Conservation (phyloP, 352 stramenopile species). For the Pythium periplocum region DNA sequence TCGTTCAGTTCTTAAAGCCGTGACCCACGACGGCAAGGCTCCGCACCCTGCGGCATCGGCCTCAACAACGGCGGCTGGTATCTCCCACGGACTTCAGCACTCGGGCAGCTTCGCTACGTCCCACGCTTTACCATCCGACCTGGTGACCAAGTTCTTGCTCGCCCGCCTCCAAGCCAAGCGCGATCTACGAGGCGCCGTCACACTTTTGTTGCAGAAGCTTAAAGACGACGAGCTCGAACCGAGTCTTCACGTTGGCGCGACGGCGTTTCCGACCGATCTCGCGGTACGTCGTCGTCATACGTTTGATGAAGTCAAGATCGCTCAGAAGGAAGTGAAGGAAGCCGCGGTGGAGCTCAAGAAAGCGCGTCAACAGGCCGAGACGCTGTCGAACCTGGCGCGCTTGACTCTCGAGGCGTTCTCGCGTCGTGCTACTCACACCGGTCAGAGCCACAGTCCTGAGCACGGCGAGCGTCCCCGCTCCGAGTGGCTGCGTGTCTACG, state of each 20-base stretch:
- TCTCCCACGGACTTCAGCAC: too few relatives aligned
- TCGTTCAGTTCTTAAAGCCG: conserved; percentile 35
- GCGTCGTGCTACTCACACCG: conserved; percentile 12
- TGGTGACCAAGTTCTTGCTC: conserved; percentile 67
- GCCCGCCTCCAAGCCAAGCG: conserved; percentile 59
- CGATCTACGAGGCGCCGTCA: conserved; percentile 32
- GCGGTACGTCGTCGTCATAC: conserved; percentile 66
- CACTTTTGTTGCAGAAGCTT: conserved; percentile 64
- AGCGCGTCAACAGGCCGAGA: conserved; percentile 63
- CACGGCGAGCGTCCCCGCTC: conserved; percentile 4
- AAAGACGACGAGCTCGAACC: conserved; percentile 63
- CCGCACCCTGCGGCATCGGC: not conserved
- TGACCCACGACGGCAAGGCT: conserved; percentile 19
- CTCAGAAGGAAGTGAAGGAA: conserved; percentile 63
- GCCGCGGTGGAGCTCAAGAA: conserved; percentile 71
- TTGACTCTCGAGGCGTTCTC: conserved; percentile 63
- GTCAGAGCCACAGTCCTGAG: not conserved
- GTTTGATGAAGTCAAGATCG: conserved; percentile 72
- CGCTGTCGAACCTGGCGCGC: conserved; percentile 65
- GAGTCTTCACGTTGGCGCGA: not conserved
- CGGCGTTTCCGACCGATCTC: conserved; percentile 32
- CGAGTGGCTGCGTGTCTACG: conserved; percentile 60
- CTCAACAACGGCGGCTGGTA: too few relatives aligned
- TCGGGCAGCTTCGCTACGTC: too few relatives aligned
- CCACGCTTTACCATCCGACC: conserved; percentile 17